Evolutionary conservation across 345 rosid species (phyloP), one percentile per base, ranked within the genome.

Genomic region (Angophora floribunda): DNA sequence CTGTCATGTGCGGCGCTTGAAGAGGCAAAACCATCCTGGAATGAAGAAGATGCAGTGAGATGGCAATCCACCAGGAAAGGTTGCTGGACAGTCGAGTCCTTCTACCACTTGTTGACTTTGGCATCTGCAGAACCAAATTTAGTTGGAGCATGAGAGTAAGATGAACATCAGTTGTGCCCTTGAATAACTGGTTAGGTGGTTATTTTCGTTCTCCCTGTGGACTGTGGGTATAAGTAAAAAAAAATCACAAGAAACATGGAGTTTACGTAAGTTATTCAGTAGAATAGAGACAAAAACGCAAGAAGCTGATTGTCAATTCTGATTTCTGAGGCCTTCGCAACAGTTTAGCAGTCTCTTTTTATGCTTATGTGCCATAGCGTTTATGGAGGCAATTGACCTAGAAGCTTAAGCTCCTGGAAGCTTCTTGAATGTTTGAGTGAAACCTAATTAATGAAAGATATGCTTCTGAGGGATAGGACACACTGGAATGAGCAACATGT

Each of bases 191-290:
- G 41, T 36, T 36, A 36, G 41, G 41, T 36, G 41, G 41, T 36
- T 7, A 53, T 36, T 36, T 36, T 36, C 4, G 41, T 36, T 36
- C 4, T 36, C 4, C 41, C 41, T 36, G 41, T 36, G 41, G 41
- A 36, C 41, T 36, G 41, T 36, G 41, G 41, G 41, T 36, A 36
- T 16, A 53, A 53, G 57, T n/a, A n/a, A 53, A 53, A 53, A 6
- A 53, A 17, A 53, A 53, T 53, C 9, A 53, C 0, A 53, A 53
- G 57, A 0, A 7, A 1, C 57, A 53, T 22, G 1, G 1, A 0
- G 57, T 53, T 53, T 53, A 53, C 57, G 7, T 17, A 53, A 53
- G 24, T 53, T 53, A 53, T 53, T 53, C 0, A 53, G 4, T 53
- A 19, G 9, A 52, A 53, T 53, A 53, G 2, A 53, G 57, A 22